These are phyloP conservation scores for Lasiosphaeria hispida DNA, from an alignment of 495 filamentous ascomycete species.

Conservation along the genomic window DNA sequence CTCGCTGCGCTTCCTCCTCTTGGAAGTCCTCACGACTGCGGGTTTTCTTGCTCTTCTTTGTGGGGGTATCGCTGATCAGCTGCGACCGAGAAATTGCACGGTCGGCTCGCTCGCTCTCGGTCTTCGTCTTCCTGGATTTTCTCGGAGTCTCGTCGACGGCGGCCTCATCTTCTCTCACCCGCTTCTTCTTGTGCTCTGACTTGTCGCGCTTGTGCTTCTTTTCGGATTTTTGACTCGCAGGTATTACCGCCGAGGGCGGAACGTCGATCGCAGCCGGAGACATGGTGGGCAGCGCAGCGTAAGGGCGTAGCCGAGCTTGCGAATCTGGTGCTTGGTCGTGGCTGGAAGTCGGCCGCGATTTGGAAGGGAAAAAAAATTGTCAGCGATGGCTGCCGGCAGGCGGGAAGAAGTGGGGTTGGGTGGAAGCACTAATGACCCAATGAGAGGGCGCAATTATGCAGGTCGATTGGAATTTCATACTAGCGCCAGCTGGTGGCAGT, in stretches of 20 bases:
- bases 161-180: constrained; percentile 35
- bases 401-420: constrained; percentile 1
- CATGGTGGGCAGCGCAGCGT: constrained; percentile 20
- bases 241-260: constrained; percentile 9
- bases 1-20: constrained; percentile 13
- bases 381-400: constrained; percentile 5
- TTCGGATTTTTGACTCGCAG: constrained; percentile 19
- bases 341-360: not conserved
- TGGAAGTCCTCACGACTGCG: constrained; percentile 7
- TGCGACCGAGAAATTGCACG: not conserved
- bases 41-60: constrained; percentile 23
- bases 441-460: no score
- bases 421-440: no score
- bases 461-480: no score
- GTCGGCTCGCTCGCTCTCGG: constrained; percentile 14
- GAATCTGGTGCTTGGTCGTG: not conserved
- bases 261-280: constrained; percentile 14
- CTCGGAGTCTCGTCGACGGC: constrained; percentile 35
- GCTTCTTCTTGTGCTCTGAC: constrained; percentile 42
- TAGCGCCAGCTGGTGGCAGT: constrained; percentile 9
- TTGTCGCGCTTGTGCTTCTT: constrained; percentile 38
- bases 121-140: constrained; percentile 43
- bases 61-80: constrained; percentile 6
- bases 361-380: constrained; percentile 5
- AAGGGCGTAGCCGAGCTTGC: not conserved